Evolutionary conservation across 352 stramenopile genomes (phyloP).

Genomic region (Phytophthora kernoviae): DNA sequence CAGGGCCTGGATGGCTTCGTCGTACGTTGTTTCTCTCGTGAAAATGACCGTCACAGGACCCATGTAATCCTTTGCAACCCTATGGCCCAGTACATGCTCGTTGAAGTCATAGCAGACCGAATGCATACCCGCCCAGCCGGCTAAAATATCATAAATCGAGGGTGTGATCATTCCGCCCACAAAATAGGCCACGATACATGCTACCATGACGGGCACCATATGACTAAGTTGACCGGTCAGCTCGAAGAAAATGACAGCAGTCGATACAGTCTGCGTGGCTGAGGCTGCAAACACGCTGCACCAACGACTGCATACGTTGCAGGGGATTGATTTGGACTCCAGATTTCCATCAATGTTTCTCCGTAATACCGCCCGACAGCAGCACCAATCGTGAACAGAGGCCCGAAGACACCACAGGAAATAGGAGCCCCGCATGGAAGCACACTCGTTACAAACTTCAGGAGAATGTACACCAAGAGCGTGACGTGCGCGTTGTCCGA

Average conservation of each 20-base stretch:
- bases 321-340: slow-evolving; percentile 74
- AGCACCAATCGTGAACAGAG: slow-evolving; percentile 83
- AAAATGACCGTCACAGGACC: slow-evolving; percentile 53
- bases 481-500: slow-evolving; percentile 59
- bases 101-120: slow-evolving; percentile 86
- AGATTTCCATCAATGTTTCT: slow-evolving; percentile 79
- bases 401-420: slow-evolving; percentile 82
- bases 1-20: slow-evolving; percentile 62
- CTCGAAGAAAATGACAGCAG: slow-evolving; percentile 88
- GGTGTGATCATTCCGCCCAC: slow-evolving; percentile 72
- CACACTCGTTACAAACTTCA: slow-evolving; percentile 78
- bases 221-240: slow-evolving; percentile 81
- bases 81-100: slow-evolving; percentile 74
- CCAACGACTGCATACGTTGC: slow-evolving; percentile 91
- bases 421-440: slow-evolving; percentile 72
- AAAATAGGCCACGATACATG: slow-evolving; percentile 83
- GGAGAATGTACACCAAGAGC: slow-evolving; percentile 69
- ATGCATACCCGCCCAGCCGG: slow-evolving; percentile 77
- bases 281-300: slow-evolving; percentile 88
- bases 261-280: slow-evolving; percentile 90
- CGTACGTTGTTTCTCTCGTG: slow-evolving; percentile 78
- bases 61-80: slow-evolving; percentile 72
- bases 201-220: slow-evolving; percentile 85
- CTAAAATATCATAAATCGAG: slow-evolving; percentile 87
- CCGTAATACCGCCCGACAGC: slow-evolving; percentile 76